Base-by-base conservation (phyloP, 208 protist genomes). In the Naegleria fowleri region DNA sequence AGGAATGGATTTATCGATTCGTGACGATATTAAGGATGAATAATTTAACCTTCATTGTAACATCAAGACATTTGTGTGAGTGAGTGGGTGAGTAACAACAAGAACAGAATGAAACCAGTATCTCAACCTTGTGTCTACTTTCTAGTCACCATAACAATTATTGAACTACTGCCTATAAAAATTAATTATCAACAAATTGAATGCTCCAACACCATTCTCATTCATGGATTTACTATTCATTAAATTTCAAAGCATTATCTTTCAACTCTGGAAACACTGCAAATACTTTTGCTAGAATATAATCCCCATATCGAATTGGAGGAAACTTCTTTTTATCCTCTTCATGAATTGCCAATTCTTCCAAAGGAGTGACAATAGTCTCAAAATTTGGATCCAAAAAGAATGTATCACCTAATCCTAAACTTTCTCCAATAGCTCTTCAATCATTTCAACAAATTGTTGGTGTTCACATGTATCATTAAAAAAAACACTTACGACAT, bases 381-480 rank as follows among this genome's bases (percentile, higher is more conserved):
- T 93, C 95, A 93, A 93, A 94, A 95, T 88, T 90, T 95, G 96
- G 96, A 91, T 97, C 95, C 83, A 92, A 95, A 91, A 97, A 96
- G 91, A 96, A 96, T 83, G 95, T 94, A 67, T 92, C 89, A 67
- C 93, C 94, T 33, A 92, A 76, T 38, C 88, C 88, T n/a, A 90
- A 38, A 83, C 88, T 85, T 67, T 67, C 55, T 22, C 55, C 55
- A 67, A 67, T 67, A 1, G 55, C 55, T 29, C 55, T 67, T 22
- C 1, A 67, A 13, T 67, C 11, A 29, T 67, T 67, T 29, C 6
- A 2, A 67, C 1, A 67, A 67, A 67, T 67, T 67, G n/a, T n/a
- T n/a, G n/a, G n/a, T n/a, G n/a, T n/a, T n/a, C n/a, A n/a, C n/a
- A n/a, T n/a, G n/a, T n/a, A 67, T 67, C 55, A 15, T 29, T 29